Base-by-base conservation (phyloP, 2,329 filamentous ascomycete species). In the Aspergillus caelatus region DNA sequence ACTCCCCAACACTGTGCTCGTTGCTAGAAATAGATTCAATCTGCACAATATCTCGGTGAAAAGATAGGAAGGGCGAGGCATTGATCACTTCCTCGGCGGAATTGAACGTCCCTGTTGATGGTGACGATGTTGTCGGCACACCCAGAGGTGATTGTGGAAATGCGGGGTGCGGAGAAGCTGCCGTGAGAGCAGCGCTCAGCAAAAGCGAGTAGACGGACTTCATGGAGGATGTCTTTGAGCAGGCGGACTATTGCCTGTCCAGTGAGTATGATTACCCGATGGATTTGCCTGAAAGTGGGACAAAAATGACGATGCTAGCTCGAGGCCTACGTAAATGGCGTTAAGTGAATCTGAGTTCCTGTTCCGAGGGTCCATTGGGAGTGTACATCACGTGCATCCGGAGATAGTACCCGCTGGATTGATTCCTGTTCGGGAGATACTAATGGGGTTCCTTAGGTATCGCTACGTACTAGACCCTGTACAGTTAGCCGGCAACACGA, bases 41-140 rank as follows among this genome's bases (percentile, higher is more conserved):
- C 62, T 90, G 83, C 34, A 94, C 84, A n/a, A 97, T 86, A 19
- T 87, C 85, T 59, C 89, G 87, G 79, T 96, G 93, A 14, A 96
- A 84, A 21, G 84, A 83, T 50, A 96, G 83, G 0, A 97, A 84
- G 3, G 79, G 77, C 1, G 80, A 81, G 23, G 67, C 68, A n/a
- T 74, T 71, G 56, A 82, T 79, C 45, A 81, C 71, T 46, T 77
- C 67, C 6, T 78, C 72, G 11, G 79, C 57, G 52, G 68, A 63
- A 34, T 52, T 52, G 48, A 52, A 52, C 48, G 16, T 52, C 19
- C 28, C 28, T n/a, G 30, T 32, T 57, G 54, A 46, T 14, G 54
- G 21, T 19, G 16, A 48, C n/a, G 23, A 32, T 39, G 12, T 46
- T 21, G 30, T 55, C 53, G 58, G 23, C 8, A 52, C 28, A 10